These are phyloP conservation scores for Chrysopogon serrulatus DNA, from an alignment of 176 grass and related monocot species.

Conservation along the genomic window DNA sequence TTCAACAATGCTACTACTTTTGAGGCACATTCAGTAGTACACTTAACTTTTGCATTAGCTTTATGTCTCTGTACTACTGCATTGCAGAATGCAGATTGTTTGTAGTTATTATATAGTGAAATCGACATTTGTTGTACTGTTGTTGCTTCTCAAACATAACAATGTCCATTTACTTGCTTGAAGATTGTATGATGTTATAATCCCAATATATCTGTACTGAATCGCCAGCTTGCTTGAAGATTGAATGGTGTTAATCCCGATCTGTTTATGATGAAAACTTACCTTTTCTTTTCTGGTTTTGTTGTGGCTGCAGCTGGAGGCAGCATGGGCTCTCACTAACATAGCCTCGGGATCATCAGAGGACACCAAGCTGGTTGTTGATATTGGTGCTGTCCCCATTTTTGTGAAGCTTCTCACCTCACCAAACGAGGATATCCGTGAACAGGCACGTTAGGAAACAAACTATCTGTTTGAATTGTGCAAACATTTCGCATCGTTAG, in stretches of 20 bases:
- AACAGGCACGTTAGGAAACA: slow-evolving; percentile 42
- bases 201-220: not conserved
- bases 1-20: not conserved
- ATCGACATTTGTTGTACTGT: not conserved
- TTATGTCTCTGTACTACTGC: not conserved
- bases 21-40: not conserved
- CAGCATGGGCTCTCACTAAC: slow-evolving; percentile 60
- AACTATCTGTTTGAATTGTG: not conserved
- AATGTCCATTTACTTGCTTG: not conserved
- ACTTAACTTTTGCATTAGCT: not conserved
- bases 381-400: slow-evolving; percentile 38
- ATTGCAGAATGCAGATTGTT: not conserved
- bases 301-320: slow-evolving; percentile 52
- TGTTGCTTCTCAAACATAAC: not conserved
- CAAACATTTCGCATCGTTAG: not conserved
- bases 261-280: not conserved
- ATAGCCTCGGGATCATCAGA: slow-evolving; percentile 54
- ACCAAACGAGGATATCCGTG: slow-evolving; percentile 44
- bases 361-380: slow-evolving; percentile 47
- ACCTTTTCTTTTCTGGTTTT: not conserved
- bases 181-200: not conserved
- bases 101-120: not conserved
- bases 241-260: not conserved
- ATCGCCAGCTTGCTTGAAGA: not conserved
- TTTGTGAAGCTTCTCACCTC: slow-evolving; percentile 62